Evolutionary conservation across 2,329 filamentous ascomycete species (phyloP).

Genomic region (Eutypella sp.): DNA sequence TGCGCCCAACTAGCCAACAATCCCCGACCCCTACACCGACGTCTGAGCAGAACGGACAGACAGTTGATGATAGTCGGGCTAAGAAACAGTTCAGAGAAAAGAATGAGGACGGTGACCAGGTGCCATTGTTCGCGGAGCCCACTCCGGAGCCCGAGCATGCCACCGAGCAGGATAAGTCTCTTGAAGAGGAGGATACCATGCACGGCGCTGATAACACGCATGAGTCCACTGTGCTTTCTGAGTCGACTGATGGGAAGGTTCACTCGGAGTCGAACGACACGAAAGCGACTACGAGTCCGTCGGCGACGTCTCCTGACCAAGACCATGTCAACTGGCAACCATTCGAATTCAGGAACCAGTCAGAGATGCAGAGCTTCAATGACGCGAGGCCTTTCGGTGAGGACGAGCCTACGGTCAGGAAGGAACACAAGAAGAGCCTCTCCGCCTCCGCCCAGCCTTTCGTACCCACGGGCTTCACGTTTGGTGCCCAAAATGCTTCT

Average conservation of each 20-base stretch:
- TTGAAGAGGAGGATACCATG: conserved; percentile 38
- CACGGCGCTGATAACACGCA: conserved; percentile 45
- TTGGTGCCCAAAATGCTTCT: conserved; percentile 28
- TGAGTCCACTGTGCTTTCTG: conserved; percentile 48
- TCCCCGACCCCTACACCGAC: conserved; percentile 13
- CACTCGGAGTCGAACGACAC: conserved; percentile 27
- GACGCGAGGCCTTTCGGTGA: conserved; percentile 46
- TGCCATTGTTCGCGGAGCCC: conserved; percentile 67
- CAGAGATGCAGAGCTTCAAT: conserved; percentile 46
- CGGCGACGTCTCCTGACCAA: conserved; percentile 48
- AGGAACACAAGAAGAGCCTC: conserved; percentile 52
- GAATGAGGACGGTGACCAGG: conserved; percentile 63
- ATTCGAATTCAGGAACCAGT: conserved; percentile 52
- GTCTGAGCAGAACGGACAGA: conserved; percentile 46
- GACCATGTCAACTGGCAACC: conserved; percentile 50
- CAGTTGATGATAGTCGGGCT: conserved; percentile 62
- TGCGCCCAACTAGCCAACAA: conserved; percentile 56
- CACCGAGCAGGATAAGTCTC: conserved; percentile 29
- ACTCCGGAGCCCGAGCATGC: conserved; percentile 28
- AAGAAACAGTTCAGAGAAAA: conserved; percentile 66
- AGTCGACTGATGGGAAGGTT: conserved; percentile 45
- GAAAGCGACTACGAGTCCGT: conserved; percentile 48
- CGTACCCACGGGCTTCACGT: conserved; percentile 35
- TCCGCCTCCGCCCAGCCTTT: conserved; percentile 71
- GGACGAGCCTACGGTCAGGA: conserved; percentile 32